A percentile compares a stretch with the other conserved stretches of the same genome.
These are phyloP conservation scores for Tolypocladium nubicola DNA, from an alignment of 2,329 filamentous ascomycete species.

Conservation along the genomic window DNA sequence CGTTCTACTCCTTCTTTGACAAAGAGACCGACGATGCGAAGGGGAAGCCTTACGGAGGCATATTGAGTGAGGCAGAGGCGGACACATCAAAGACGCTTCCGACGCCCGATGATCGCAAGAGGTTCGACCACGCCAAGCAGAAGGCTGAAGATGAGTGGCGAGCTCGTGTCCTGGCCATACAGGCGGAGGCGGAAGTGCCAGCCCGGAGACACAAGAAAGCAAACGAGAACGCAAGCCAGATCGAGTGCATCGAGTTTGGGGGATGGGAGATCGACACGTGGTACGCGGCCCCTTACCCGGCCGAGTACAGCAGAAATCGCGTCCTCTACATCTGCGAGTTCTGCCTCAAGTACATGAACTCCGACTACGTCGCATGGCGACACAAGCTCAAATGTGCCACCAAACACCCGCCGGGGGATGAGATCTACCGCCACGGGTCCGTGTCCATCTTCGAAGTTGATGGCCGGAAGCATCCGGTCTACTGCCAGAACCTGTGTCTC, in stretches of 20 bases:
- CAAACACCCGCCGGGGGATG: slow-evolving; percentile 93
- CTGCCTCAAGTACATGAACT: slow-evolving; percentile 99
- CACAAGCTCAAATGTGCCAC: slow-evolving; percentile 95
- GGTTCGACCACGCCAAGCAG: slow-evolving; percentile 82
- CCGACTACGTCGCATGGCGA: slow-evolving; percentile 94
- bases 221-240: slow-evolving; percentile 84
- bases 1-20: slow-evolving; percentile 82
- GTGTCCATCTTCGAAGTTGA: slow-evolving; percentile 97
- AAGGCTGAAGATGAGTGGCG: slow-evolving; percentile 91
- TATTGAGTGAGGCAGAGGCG: slow-evolving; percentile 77
- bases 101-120: slow-evolving; percentile 65
- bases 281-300: slow-evolving; percentile 96
- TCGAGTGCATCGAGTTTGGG: slow-evolving; percentile 97
- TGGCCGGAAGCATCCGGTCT: slow-evolving; percentile 93
- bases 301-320: slow-evolving; percentile 94
- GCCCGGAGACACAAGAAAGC: slow-evolving; percentile 61
- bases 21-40: slow-evolving; percentile 82
- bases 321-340: slow-evolving; percentile 99
- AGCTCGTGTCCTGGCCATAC: slow-evolving; percentile 46
- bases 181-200: slow-evolving; percentile 53
- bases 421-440: slow-evolving; percentile 87
- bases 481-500: slow-evolving; percentile 94
- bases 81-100: slow-evolving; percentile 87
- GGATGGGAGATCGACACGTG: slow-evolving; percentile 97
- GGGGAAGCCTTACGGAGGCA: slow-evolving; percentile 90